Conservation (phyloP, 129 eudicot species). For the Flaveria trinervia region DNA sequence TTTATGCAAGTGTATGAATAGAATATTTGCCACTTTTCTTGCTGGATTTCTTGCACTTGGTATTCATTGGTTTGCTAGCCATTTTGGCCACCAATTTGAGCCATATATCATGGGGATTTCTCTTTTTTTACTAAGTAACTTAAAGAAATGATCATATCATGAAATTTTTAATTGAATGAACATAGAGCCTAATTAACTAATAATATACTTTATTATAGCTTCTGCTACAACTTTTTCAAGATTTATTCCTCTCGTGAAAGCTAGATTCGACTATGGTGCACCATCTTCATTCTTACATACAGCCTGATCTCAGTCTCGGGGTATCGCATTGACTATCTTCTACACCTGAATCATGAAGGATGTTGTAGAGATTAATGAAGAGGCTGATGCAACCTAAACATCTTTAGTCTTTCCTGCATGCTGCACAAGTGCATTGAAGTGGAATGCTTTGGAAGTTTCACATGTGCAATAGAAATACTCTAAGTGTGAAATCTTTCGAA, state of each 20-base stretch:
- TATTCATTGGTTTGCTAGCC: slow-evolving; percentile 53
- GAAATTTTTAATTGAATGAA: not conserved
- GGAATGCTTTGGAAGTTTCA: too few relatives aligned
- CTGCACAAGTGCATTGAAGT: too few relatives aligned
- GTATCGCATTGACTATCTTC: slow-evolving; percentile 55
- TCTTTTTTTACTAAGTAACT: slow-evolving; percentile 61
- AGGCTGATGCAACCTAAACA: too few relatives aligned
- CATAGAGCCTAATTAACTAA: not conserved
- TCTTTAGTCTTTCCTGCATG: too few relatives aligned
- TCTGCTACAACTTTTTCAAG: slow-evolving; percentile 51
- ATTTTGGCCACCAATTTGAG: not conserved
- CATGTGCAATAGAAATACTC: too few relatives aligned
- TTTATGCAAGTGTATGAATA: slow-evolving; percentile 57
- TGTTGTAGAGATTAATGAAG: too few relatives aligned
- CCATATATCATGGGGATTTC: slow-evolving; percentile 50
- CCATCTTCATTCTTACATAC: slow-evolving; percentile 67
- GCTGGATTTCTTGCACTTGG: slow-evolving; percentile 76
- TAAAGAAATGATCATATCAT: not conserved
- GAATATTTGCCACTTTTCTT: slow-evolving; percentile 52
- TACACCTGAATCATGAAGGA: slow-evolving; percentile 48
- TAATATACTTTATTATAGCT: slow-evolving; percentile 31
- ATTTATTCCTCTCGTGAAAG: slow-evolving; percentile 62
- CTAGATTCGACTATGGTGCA: slow-evolving; percentile 64
- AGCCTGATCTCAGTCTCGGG: slow-evolving; percentile 64
- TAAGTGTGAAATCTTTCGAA: too few relatives aligned